phyloP scores from a whole-genome alignment of 805 yeast genomes.

The Wickerhamiella dianesei region DNA sequence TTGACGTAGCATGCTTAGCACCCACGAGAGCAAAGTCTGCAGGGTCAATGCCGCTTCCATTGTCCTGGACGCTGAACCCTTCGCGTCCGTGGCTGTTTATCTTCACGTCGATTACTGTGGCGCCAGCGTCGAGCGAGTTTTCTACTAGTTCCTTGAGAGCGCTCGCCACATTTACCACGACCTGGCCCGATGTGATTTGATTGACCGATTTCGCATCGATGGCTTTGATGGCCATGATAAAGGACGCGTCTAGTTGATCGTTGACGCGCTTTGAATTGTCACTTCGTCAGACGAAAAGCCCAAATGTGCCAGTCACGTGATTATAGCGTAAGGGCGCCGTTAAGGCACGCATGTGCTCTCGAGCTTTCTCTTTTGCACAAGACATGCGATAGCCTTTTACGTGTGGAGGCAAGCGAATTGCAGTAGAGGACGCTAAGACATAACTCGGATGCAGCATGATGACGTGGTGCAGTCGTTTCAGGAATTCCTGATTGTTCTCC shows the following conservation, averaged over 20 bases:
- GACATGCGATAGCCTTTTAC: no score
- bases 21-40: constrained; percentile 39
- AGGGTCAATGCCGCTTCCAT: constrained; percentile 56
- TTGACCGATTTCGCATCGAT: constrained; percentile 47
- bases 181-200: constrained; percentile 83
- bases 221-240: constrained; percentile 12
- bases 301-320: no score
- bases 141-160: constrained; percentile 80
- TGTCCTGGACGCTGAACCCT: constrained; percentile 53
- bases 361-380: no score
- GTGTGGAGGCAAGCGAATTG: no score
- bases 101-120: constrained; percentile 51
- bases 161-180: constrained; percentile 62
- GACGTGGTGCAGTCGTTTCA: constrained; percentile 25
- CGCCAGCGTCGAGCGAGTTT: constrained; percentile 69
- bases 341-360: no score
- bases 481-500: constrained; percentile 38
- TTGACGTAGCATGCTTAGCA: constrained; percentile 41
- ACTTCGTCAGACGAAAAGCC: no score
- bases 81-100: constrained; percentile 65
- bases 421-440: no score
- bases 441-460: constrained; percentile 13
- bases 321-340: no score
- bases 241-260: no score
- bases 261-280: not conserved